Base-by-base conservation (phyloP, 169 alveolate species). In the Cryptosporidium sp. region DNA sequence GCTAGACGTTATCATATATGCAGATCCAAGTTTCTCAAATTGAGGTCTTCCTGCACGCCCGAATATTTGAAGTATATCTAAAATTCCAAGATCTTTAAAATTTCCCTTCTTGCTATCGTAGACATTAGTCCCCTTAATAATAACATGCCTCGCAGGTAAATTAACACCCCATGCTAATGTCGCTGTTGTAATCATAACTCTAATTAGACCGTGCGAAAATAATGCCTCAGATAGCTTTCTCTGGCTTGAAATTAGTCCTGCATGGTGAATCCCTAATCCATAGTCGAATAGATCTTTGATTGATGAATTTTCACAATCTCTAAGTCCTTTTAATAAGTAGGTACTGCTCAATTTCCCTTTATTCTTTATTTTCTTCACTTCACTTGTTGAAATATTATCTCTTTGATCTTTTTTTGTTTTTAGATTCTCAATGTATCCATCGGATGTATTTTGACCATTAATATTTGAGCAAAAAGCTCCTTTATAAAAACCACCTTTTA, bases 121-220 rank as follows among this genome's bases (percentile, higher is more conserved):
- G 23, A 98, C 97, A 94, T 97, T 97, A 1, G 99, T 98, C 5
- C 99, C 99, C 93, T 98, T 98, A 59, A 99, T 98, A 12, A 99
- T 97, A 18, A 98, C 99, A 26, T 99, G 97, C 86, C 98, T 98
- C 0, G 99, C 99, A 8, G 99, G 99, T 52, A 99, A 91, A 93
- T 99, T 99, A 4, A 99, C 99, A 70, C 99, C 99, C 99, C 99
- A 98, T 8, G 99, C 99, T 68, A 99, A 92, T 16, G 99, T 99
- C 3, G 99, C 98, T 0, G 99, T 99, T 37, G 99, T 96, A 73
- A 98, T 98, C 52, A 99, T 92, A 18, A 99, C 98, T 93, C 97
- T 97, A 26, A 98, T 93, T 87, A 96, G 99, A 62, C 97, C 96
- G 85, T 96, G 98, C 29, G 98, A 96, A 92, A 98, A 99, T 69